Base-by-base conservation (phyloP, 164 flowering plant species). In the Echeveria elegans region DNA sequence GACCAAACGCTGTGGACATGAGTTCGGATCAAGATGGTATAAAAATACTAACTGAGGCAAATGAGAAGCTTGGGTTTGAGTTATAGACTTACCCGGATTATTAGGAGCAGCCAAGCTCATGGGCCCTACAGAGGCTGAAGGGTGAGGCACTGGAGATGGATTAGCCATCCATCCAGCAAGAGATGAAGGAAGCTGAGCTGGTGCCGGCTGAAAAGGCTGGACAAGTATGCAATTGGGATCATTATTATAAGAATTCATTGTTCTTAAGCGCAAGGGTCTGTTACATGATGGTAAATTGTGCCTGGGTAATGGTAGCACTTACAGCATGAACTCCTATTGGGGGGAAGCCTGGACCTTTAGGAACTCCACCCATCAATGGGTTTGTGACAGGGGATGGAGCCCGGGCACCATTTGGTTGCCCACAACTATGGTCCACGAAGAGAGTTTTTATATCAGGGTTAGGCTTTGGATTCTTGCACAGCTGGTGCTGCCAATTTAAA, bases 381-480 rank as follows among this genome's bases (percentile, higher is more conserved):
- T 82, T 84, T 60, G 66, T 84, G 4, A 77, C 90, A 26, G 92
- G 90, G 14, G 96, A 89, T 65, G 92, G 90, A 19, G 92, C 92
- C 28, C 87, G 77, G 30, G 96, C 92, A 67, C 89, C 92, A 82
- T 86, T 87, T 65, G 89, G 90, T 69, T 83, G 90, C 24, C 84
- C 96, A 80, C 96, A 89, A 23, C 85, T 69, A 71, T 89, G 96
- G 76, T 89, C 96, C 65, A 87, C 90, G 80, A 89, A 89, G 9
- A 89, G 87, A 45, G 96, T 87, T 68, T 89, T 89, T 36, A 88
- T 89, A 72, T 89, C 96, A 36, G 96, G 96, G 70, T 89, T 88
- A 8, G 93, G 89, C 75, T 83, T 81, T 18, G 93, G 93, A 53
- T 79, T 86, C 61, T 89, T 86, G 77, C 96, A 89, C 50, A 89